phyloP scores from a whole-genome alignment of 768 basidiomycete species.

The Suillus decipiens region DNA sequence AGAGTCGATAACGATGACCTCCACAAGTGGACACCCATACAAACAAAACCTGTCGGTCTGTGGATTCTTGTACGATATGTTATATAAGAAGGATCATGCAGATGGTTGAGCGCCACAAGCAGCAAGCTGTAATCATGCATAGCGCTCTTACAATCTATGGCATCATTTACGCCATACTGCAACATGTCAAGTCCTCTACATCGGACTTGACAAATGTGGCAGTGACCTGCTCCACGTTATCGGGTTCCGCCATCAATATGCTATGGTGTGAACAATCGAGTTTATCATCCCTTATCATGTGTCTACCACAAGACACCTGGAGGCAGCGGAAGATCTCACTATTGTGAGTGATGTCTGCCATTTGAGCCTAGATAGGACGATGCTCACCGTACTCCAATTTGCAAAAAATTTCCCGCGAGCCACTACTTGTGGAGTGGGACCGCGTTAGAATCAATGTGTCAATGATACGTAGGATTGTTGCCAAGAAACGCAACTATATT shows the following conservation, averaged over 20 bases:
- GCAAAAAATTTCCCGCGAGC: not conserved
- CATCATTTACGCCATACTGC: not conserved
- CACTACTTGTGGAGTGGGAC: not conserved
- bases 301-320: conserved; percentile 1
- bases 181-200: not conserved
- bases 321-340: no score
- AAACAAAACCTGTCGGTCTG: not conserved
- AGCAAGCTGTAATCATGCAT: not conserved
- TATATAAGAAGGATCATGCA: not conserved
- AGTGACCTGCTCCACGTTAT: not conserved
- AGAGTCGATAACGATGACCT: not conserved
- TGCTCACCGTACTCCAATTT: not conserved
- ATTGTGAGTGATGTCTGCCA: not conserved
- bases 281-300: not conserved
- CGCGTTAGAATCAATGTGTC: not conserved
- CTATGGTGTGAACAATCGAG: not conserved
- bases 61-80: not conserved
- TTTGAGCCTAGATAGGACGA: not conserved
- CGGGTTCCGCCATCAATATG: not conserved
- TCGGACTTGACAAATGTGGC: not conserved
- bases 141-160: not conserved
- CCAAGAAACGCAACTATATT: no score
- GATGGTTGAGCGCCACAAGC: no score
- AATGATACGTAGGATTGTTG: not conserved
- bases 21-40: not conserved